A percentile compares a stretch with the other conserved stretches of the same genome.
phyloP scores from a whole-genome alignment of 2,329 filamentous ascomycete genomes.

The Diaporthe velutina region DNA sequence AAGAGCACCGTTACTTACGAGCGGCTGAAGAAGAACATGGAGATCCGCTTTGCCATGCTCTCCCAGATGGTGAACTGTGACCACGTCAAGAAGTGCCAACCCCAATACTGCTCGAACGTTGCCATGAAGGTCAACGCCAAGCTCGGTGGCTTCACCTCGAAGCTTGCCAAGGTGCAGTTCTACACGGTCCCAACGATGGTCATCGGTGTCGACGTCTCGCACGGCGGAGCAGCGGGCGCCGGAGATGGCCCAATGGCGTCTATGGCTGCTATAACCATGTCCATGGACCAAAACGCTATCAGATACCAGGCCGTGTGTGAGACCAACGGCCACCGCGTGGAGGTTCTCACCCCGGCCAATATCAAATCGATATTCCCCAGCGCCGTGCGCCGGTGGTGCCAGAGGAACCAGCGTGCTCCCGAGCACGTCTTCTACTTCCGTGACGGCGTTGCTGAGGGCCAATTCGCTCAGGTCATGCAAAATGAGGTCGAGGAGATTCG shows the following conservation, averaged over 20 bases:
- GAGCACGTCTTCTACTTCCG: constrained; percentile 91
- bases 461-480: constrained; percentile 84
- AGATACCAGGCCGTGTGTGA: constrained; percentile 84
- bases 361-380: constrained; percentile 74
- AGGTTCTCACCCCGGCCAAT: constrained; percentile 80
- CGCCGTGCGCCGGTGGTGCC: constrained; percentile 75
- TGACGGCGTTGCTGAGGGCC: constrained; percentile 90
- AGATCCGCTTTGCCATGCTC: constrained; percentile 86
- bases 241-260: constrained; percentile 64
- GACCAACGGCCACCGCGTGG: constrained; percentile 84
- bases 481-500: constrained; percentile 83
- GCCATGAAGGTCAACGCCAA: constrained; percentile 98
- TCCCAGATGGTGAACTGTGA: constrained; percentile 83
- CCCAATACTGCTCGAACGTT: constrained; percentile 93
- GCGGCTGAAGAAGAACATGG: constrained; percentile 88
- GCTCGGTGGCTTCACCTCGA: constrained; percentile 83
- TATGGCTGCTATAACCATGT: constrained; percentile 89
- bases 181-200: constrained; percentile 78
- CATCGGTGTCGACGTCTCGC: constrained; percentile 92
- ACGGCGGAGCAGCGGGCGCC: constrained; percentile 76
- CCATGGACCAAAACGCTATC: constrained; percentile 77
- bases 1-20: constrained; percentile 82
- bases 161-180: constrained; percentile 54
- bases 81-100: constrained; percentile 77
- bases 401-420: constrained; percentile 69